Evolutionary conservation across 2,329 filamentous ascomycete genomes (phyloP).

Genomic region (Stenocarpella maydis): DNA sequence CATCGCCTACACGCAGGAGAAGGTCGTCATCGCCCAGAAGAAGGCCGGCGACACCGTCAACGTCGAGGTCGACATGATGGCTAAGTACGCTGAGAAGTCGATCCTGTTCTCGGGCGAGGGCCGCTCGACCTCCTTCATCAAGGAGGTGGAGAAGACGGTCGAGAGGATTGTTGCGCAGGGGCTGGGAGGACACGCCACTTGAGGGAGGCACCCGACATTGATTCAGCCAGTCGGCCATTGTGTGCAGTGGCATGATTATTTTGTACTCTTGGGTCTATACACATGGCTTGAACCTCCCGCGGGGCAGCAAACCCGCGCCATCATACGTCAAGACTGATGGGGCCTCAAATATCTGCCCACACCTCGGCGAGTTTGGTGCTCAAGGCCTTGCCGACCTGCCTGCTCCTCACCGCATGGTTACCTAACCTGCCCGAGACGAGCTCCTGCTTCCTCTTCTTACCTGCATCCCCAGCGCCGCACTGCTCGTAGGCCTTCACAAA

Average conservation of each 20-base stretch:
- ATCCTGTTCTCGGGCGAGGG: conserved; percentile 76
- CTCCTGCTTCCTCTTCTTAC: conserved; percentile 64
- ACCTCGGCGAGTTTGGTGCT: conserved; percentile 77
- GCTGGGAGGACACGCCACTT: conserved; percentile 47
- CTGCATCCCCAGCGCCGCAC: conserved; percentile 57
- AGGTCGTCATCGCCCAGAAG: conserved; percentile 84
- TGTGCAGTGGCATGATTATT: not conserved
- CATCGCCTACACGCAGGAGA: conserved; percentile 94
- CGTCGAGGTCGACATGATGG: conserved; percentile 89
- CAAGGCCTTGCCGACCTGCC: conserved; percentile 71
- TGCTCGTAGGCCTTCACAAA: conserved; percentile 75
- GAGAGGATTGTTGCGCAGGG: conserved; percentile 78
- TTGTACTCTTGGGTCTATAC: not conserved
- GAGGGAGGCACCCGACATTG: not conserved
- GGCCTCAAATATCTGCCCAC: conserved; percentile 65
- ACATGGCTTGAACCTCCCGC: not conserved
- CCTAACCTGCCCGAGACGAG: conserved; percentile 67
- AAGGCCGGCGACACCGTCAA: conserved; percentile 83
- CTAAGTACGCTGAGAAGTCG: conserved; percentile 90
- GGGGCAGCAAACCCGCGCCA: not conserved
- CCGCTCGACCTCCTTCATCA: conserved; percentile 64
- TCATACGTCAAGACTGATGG: not conserved
- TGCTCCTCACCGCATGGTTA: conserved; percentile 66
- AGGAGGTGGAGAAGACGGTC: conserved; percentile 79
- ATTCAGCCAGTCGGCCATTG: not conserved